Base-by-base conservation (phyloP, 2,329 filamentous ascomycete genomes). In the Myrmaecium sp. region DNA sequence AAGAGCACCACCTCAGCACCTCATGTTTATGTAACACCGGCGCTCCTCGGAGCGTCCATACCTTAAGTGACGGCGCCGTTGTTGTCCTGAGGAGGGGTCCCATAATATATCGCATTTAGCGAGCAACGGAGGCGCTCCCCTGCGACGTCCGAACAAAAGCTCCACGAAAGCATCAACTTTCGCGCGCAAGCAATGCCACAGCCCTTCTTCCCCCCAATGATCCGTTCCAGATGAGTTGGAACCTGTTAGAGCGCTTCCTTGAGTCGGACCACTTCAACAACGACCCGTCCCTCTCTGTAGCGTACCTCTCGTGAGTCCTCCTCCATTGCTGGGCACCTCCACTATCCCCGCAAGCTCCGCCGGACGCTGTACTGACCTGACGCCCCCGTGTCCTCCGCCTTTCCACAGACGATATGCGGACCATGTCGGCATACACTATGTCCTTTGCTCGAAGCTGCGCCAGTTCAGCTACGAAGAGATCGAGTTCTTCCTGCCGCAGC, bases 251-350 rank as follows among this genome's bases (percentile, higher is more conserved):
- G 64, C 73, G 80, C 57, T 84, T 86, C 69, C 73, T 89, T 62
- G 79, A 86, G 67, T 83, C 77, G 62, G 80, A 89, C 64, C 78
- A 89, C 63, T 89, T 89, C 66, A 86, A 84, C 62, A 75, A 79
- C 58, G 76, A 86, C 57, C 79, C 81, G 36, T 86, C 83, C 54
- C 73, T 89, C 54, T 77, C 79, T 34, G 80, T 89, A 50, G 81
- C 79, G 38, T 89, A 89, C 57, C 71, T 89, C 47, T 80, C 79
- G 79, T 86, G 63, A 68, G 74, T 62, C 36, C 34, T 28, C 18
- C 23, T 29, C 38, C 35, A 43, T 38, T 34, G 33, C 34, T 36
- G 35, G 33, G 39, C 35, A 33, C 31, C 17, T 30, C 30, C 17
- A 20, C 29, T 34, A 33, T 32, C 35, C 37, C 33, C 28, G 22